Base-by-base conservation (phyloP, 805 yeast species). In the Saitoella complicata region DNA sequence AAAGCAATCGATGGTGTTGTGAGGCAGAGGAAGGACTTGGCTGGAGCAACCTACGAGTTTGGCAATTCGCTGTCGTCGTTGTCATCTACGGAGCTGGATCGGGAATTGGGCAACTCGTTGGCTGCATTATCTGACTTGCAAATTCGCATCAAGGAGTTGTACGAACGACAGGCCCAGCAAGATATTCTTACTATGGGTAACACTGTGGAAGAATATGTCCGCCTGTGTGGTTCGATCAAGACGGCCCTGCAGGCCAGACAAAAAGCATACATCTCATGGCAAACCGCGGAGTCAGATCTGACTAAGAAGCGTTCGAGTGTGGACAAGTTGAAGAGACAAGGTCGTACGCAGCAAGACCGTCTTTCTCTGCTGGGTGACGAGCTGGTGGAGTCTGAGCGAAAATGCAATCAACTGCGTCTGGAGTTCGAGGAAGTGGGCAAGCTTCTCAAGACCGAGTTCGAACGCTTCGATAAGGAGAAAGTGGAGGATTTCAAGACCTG, bases 161-260 rank as follows among this genome's bases (percentile, higher is more conserved):
- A 84, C 40, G 86, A 78, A 50, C 72, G 95, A 49, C 76, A 80
- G 49, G 78, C 85, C 47, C 61, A 81, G 61, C 94, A 84, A 59
- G 96, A 88, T 52, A 75, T 86, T 55, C 65, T 88, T 49, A 85
- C 95, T 0, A 64, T 88, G 40, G 94, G 94, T 1, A 73, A 81
- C 30, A 83, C 94, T 0, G 65, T 88, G 37, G 95, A 88, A 58
- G 96, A 87, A 58, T 87, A 91, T 58, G 66, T 78, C 41, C 71
- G 97, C 42, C 66, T 78, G 10, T 74, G 87, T 30, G 78, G 80
- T 7, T 82, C 94, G 31, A 72, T 85, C 32, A 73, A 79, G 51
- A 71, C 75, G 40, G 76, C 82, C 4, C 78, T 87, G 51, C 76
- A 76, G 40, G 85, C 84, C 46, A 71, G 97, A 52, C 70, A 75